phyloP scores from a whole-genome alignment of 1,139 yeast genomes.

The Pichia sp. region DNA sequence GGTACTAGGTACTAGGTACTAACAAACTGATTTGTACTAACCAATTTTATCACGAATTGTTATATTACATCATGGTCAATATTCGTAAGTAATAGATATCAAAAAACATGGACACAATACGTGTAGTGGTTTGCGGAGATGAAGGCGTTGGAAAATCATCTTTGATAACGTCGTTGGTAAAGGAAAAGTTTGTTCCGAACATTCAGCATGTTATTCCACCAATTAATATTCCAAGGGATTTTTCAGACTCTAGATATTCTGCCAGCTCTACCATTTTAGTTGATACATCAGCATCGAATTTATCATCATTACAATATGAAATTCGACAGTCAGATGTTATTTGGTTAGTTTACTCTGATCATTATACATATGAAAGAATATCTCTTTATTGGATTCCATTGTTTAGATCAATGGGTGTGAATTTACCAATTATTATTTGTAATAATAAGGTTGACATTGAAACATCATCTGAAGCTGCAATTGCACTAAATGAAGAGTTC shows the following conservation, averaged over 20 bases:
- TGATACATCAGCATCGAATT: slow-evolving; percentile 73
- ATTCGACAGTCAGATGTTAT: slow-evolving; percentile 83
- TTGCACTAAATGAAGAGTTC: slow-evolving; percentile 60
- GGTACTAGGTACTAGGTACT: too few species aligned
- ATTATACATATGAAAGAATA: slow-evolving; percentile 87
- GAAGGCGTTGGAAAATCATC: slow-evolving; percentile 84
- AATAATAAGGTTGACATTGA: slow-evolving; percentile 69
- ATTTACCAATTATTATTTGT: slow-evolving; percentile 83
- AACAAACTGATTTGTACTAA: too few species aligned
- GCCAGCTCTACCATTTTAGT: slow-evolving; percentile 67
- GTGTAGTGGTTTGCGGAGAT: slow-evolving; percentile 94
- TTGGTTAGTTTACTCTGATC: slow-evolving; percentile 89
- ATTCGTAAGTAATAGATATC: neutral
- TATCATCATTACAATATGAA: slow-evolving; percentile 57
- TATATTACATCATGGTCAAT: too few species aligned
- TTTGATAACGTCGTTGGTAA: slow-evolving; percentile 69
- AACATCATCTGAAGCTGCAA: slow-evolving; percentile 24
- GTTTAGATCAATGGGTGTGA: slow-evolving; percentile 87
- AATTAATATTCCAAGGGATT: slow-evolving; percentile 68
- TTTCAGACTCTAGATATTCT: slow-evolving; percentile 49
- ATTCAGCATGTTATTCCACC: slow-evolving; percentile 78
- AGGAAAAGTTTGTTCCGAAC: slow-evolving; percentile 70
- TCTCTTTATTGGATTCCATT: slow-evolving; percentile 92
- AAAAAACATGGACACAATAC: slow-evolving; percentile 35
- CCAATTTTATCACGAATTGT: too few species aligned